Evolutionary conservation across 257 asterid genomes (phyloP).

Genomic region (Penstemon newberryi): DNA sequence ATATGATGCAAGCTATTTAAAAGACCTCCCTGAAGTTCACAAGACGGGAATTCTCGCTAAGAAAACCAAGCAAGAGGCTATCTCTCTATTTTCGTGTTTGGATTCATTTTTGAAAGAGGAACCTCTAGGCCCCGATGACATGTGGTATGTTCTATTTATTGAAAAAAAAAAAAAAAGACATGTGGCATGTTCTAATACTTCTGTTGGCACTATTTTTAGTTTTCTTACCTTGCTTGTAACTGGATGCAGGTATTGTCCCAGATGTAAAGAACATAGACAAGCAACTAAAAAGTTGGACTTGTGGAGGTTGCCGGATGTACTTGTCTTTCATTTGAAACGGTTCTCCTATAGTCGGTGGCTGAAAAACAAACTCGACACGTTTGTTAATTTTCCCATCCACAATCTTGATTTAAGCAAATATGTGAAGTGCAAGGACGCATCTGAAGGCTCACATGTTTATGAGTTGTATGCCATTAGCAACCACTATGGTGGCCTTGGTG

Average conservation of each 20-base stretch:
- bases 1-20: conserved; percentile 67
- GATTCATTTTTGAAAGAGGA: conserved; percentile 96
- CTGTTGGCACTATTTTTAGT: conserved; percentile 14
- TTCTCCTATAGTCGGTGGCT: conserved; percentile 90
- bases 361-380: conserved; percentile 89
- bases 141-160: conserved; percentile 57
- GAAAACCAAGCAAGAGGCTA: conserved; percentile 85
- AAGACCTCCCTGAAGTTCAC: conserved; percentile 84
- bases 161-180: conserved; percentile 36
- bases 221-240: conserved; percentile 18
- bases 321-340: conserved; percentile 85
- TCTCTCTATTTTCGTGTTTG: conserved; percentile 90
- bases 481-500: conserved; percentile 97
- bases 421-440: conserved; percentile 57
- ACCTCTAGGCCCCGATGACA: conserved; percentile 97
- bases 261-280: conserved; percentile 91
- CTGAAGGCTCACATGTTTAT: conserved; percentile 64
- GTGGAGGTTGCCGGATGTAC: conserved; percentile 91
- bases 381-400: conserved; percentile 81
- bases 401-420: conserved; percentile 82
- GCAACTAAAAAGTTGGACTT: conserved; percentile 91
- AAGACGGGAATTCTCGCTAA: conserved; percentile 70
- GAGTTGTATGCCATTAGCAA: conserved; percentile 93
- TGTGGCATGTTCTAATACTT: conserved; percentile 56
- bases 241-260: conserved; percentile 84